phyloP scores from a whole-genome alignment of 257 asterid genomes.

The Thymus mandschuricus region DNA sequence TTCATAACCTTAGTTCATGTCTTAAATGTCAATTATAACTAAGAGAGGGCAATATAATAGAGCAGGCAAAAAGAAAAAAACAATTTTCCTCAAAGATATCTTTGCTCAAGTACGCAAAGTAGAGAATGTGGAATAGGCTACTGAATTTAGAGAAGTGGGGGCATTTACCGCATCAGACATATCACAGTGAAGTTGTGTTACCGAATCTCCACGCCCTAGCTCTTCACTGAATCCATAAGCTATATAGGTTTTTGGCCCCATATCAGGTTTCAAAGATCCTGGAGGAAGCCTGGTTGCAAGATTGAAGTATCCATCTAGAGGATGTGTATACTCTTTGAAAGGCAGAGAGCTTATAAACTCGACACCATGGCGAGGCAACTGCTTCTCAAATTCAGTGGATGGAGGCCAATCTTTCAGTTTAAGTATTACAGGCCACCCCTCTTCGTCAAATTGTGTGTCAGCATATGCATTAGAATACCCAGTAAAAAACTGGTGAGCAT shows the following conservation, averaged over 20 bases:
- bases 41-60: background rate
- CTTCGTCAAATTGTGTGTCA: conserved; percentile 24
- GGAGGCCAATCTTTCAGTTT: conserved; percentile 60
- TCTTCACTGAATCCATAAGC: conserved; percentile 50
- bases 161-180: conserved; percentile 52
- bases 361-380: conserved; percentile 46
- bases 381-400: conserved; percentile 42
- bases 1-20: background rate
- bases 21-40: background rate
- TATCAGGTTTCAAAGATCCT: conserved; percentile 45
- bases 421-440: conserved; percentile 47
- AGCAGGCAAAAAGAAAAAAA: conserved; percentile 2
- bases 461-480: conserved; percentile 41
- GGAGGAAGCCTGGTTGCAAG: conserved; percentile 45
- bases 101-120: background rate
- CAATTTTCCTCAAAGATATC: background rate
- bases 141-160: conserved; percentile 5
- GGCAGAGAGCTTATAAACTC: conserved; percentile 52
- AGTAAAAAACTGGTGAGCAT: conserved; percentile 39
- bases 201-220: conserved; percentile 60
- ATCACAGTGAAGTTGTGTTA: conserved; percentile 52
- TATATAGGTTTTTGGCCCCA: conserved; percentile 62
- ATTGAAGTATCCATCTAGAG: conserved; percentile 42
- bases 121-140: conserved; percentile 10
- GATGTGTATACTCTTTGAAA: conserved; percentile 54